Conservation (phyloP, 169 alveolate species). For the Plasmodium billcollinsi region DNA sequence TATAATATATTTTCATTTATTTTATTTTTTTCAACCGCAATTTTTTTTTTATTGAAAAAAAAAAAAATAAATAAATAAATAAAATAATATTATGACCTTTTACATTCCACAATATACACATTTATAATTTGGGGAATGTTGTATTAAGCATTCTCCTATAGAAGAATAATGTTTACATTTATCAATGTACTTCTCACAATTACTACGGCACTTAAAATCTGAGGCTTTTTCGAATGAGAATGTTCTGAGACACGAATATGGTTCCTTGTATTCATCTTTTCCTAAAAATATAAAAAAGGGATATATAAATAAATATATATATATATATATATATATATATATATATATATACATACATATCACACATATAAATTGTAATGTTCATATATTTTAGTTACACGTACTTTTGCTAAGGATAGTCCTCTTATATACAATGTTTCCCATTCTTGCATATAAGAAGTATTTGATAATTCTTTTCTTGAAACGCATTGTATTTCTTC, state of each 20-base stretch:
- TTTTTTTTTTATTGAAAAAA: slow-evolving; percentile 8
- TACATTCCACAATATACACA: slow-evolving; percentile 73
- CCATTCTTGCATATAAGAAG: slow-evolving; percentile 1
- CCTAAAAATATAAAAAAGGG: slow-evolving; percentile 11
- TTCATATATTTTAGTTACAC: background rate
- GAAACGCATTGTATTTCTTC: background rate
- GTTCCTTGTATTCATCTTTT: slow-evolving; percentile 59
- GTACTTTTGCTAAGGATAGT: slow-evolving; percentile 17
- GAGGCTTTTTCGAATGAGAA: slow-evolving; percentile 21
- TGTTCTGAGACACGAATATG: slow-evolving; percentile 44
- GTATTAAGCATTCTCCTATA: slow-evolving; percentile 35
- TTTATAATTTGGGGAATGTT: slow-evolving; percentile 20
- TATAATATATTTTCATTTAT: background rate
- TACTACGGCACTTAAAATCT: slow-evolving; percentile 40
- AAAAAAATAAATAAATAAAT: background rate
- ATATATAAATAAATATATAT: background rate
- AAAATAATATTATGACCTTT: background rate
- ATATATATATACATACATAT: background rate
- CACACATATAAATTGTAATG: background rate
- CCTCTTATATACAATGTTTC: slow-evolving; percentile 24
- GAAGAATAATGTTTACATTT: slow-evolving; percentile 12
- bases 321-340: background rate
- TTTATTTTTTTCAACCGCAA: background rate
- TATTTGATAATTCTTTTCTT: slow-evolving; percentile 15
- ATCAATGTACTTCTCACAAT: slow-evolving; percentile 32